phyloP scores from a whole-genome alignment of 345 rosid species.

The Passiflora organensis region DNA sequence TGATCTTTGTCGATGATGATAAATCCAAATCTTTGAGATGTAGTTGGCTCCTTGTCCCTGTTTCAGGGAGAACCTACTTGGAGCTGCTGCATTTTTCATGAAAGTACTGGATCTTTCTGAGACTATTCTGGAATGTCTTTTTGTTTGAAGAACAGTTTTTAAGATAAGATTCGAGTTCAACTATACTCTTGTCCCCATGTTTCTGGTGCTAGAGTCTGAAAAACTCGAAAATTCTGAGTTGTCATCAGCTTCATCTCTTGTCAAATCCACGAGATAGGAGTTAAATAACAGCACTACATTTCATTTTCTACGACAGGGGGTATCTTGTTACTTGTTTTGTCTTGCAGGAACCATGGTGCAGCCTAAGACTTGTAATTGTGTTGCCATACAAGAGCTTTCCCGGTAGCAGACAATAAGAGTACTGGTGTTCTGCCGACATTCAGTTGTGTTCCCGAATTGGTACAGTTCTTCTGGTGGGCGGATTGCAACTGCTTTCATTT shows the following conservation, averaged over 20 bases:
- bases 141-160: not conserved
- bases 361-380: no score
- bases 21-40: conserved; percentile 19
- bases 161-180: conserved; percentile 30
- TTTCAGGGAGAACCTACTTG: conserved; percentile 38
- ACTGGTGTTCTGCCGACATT: no score
- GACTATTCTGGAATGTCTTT: not conserved
- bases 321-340: no score
- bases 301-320: no score
- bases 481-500: no score
- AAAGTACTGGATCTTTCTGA: conserved; percentile 19
- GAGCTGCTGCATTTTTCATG: conserved; percentile 24
- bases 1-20: conserved; percentile 14
- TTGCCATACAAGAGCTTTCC: no score
- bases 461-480: no score
- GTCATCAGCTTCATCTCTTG: conserved; percentile 67
- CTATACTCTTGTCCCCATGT: conserved; percentile 28
- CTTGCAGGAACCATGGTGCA: no score
- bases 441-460: no score
- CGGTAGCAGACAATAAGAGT: no score
- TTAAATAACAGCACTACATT: conserved; percentile 57
- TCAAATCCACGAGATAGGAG: conserved; percentile 38
- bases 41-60: conserved; percentile 30
- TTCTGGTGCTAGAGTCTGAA: conserved; percentile 39
- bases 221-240: conserved; percentile 51